Evolutionary conservation across 495 filamentous ascomycete species (phyloP).

Genomic region (Parathielavia hyrcaniae): DNA sequence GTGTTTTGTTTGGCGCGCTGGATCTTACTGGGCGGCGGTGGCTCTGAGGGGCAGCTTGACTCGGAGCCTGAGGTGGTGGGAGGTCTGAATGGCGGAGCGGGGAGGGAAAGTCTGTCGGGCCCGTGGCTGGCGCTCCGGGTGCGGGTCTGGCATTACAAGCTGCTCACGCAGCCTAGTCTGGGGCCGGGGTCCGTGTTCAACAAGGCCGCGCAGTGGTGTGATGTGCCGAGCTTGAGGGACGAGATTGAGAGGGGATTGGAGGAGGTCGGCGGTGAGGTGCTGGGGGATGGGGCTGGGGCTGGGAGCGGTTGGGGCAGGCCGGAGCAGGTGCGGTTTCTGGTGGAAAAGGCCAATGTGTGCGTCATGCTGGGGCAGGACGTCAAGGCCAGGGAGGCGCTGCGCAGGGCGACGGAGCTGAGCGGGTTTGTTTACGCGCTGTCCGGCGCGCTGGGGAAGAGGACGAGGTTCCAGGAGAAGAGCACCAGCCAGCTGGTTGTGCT

Average conservation of each 20-base stretch:
- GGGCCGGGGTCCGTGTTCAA: conserved; percentile 46
- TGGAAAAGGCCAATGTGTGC: conserved; percentile 78
- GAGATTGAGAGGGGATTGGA: conserved; percentile 45
- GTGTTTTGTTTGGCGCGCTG: conserved; percentile 70
- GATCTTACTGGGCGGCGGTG: conserved; percentile 46
- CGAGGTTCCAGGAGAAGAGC: conserved; percentile 83
- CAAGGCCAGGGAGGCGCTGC: conserved; percentile 65
- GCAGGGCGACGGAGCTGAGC: conserved; percentile 54
- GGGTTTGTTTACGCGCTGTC: conserved; percentile 79
- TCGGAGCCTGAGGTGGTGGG: conserved; percentile 10
- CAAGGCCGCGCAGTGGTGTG: conserved; percentile 43
- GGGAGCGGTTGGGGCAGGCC: conserved; percentile 26
- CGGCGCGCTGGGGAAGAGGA: conserved; percentile 82
- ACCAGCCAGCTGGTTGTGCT: conserved; percentile 88
- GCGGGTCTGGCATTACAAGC: conserved; percentile 80
- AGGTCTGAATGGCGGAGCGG: neutral
- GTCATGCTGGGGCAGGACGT: conserved; percentile 79
- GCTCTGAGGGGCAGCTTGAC: too few species aligned
- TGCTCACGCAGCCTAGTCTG: conserved; percentile 67
- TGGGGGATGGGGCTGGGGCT: conserved; percentile 30
- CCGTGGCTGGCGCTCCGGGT: conserved; percentile 62
- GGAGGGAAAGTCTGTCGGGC: conserved; percentile 25
- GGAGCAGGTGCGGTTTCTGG: conserved; percentile 56
- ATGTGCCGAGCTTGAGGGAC: conserved; percentile 45
- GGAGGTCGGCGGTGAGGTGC: conserved; percentile 39